Evolutionary conservation across 257 asterid species (phyloP).

Genomic region (Nicotiana attenuata): DNA sequence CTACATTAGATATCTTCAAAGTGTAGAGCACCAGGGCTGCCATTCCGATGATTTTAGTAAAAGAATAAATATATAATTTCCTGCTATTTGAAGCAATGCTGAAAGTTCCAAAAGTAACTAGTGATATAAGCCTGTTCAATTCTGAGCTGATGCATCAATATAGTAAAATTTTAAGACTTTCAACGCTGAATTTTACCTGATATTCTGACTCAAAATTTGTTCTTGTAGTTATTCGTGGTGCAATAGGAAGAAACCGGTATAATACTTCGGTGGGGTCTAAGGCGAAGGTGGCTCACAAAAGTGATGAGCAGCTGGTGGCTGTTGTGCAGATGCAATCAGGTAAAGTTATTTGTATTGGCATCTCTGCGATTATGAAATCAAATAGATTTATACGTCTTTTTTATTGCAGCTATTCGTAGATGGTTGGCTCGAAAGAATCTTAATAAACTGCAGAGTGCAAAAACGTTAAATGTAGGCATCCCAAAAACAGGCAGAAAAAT

Average conservation of each 20-base stretch:
- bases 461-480: slow-evolving; percentile 22
- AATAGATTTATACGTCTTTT: background rate
- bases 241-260: slow-evolving; percentile 64
- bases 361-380: background rate
- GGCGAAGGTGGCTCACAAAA: slow-evolving; percentile 32
- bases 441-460: slow-evolving; percentile 31
- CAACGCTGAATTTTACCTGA: background rate
- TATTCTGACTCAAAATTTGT: background rate
- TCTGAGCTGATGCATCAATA: background rate
- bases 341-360: slow-evolving; percentile 22
- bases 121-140: background rate
- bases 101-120: slow-evolving; percentile 1
- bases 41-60: background rate
- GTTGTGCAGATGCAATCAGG: slow-evolving; percentile 82
- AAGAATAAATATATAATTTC: background rate
- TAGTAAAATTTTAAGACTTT: background rate
- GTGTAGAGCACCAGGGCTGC: background rate
- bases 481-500: slow-evolving; percentile 36
- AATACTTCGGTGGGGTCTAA: slow-evolving; percentile 26
- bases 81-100: background rate
- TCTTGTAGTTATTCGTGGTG: slow-evolving; percentile 78
- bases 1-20: background rate
- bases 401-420: slow-evolving; percentile 68
- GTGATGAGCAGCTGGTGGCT: slow-evolving; percentile 43
- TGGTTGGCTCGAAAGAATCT: slow-evolving; percentile 62